A percentile compares a stretch with the other conserved stretches of the same genome.
Conservation (phyloP, 1,284 basidiomycete genomes). For the Filobasidium uniguttulatum region DNA sequence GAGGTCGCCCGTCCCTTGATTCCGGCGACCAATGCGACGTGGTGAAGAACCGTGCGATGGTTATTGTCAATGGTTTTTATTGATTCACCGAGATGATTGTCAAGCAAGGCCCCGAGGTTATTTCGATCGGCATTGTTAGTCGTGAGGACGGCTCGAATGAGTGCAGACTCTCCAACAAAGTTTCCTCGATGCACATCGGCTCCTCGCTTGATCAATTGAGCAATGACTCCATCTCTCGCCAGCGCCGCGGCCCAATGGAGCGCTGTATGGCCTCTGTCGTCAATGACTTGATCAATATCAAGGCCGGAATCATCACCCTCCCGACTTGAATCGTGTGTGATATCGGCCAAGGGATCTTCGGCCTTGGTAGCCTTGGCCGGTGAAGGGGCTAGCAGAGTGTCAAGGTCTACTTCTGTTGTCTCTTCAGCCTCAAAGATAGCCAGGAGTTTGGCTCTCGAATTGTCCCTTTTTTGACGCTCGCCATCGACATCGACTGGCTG, state of each 20-base stretch:
- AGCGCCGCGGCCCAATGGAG: conserved; percentile 87
- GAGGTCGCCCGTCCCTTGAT: conserved; percentile 71
- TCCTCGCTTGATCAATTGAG: conserved; percentile 54
- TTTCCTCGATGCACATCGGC: conserved; percentile 83
- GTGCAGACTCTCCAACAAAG: conserved; percentile 82
- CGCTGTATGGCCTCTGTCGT: conserved; percentile 89
- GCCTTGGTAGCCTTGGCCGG: background rate
- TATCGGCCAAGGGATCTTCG: background rate
- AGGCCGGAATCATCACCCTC: conserved; percentile 18
- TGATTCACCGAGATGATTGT: conserved; percentile 42
- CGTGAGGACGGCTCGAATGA: conserved; percentile 82
- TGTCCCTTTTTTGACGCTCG: background rate
- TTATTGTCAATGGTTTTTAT: conserved; percentile 82
- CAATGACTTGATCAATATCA: conserved; percentile 69
- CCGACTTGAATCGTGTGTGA: conserved; percentile 15
- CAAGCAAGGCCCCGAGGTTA: conserved; percentile 56
- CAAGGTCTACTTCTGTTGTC: conserved; percentile 8
- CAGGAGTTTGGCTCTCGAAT: conserved; percentile 11
- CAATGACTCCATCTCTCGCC: conserved; percentile 53
- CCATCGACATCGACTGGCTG: background rate
- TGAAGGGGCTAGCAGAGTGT: conserved; percentile 4
- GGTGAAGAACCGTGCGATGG: conserved; percentile 84
- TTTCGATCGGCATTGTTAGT: conserved; percentile 72
- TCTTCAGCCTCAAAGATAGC: conserved; percentile 14
- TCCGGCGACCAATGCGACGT: conserved; percentile 79